Evolutionary conservation across 2,329 filamentous ascomycete species (phyloP).

Genomic region (Verticillium albo-atrum): DNA sequence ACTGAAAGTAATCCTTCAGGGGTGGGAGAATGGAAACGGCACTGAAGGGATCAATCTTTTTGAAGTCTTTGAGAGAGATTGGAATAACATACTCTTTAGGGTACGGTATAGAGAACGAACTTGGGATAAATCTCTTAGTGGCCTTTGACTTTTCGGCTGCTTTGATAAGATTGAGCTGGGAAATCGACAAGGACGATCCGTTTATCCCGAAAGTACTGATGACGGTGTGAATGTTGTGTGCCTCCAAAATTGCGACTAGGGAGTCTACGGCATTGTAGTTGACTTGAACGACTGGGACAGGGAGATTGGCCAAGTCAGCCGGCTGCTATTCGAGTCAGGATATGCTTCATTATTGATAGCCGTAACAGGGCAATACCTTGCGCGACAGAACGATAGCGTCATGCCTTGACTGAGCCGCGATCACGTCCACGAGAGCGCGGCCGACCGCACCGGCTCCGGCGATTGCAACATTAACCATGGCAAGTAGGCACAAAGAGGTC

Average conservation of each 20-base stretch:
- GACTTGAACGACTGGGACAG: too few relatives aligned
- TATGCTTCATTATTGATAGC: too few relatives aligned
- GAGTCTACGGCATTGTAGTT: too few relatives aligned
- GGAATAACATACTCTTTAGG: neutral
- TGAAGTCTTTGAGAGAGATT: neutral
- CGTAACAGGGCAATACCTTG: too few relatives aligned
- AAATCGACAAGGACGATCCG: conserved; percentile 18
- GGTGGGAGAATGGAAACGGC: neutral
- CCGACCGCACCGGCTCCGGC: conserved; percentile 40
- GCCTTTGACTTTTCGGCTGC: conserved; percentile 33
- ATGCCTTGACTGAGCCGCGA: conserved; percentile 26
- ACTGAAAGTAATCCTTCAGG: neutral
- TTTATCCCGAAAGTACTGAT: conserved; percentile 31
- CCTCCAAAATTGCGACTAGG: neutral
- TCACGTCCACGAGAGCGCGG: conserved; percentile 40
- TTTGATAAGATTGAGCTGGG: conserved; percentile 34
- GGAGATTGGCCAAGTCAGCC: too few relatives aligned
- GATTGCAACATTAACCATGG: conserved; percentile 27
- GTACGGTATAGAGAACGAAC: conserved; percentile 30
- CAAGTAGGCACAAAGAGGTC: too few relatives aligned
- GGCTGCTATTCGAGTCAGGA: too few relatives aligned
- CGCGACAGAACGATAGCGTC: conserved; percentile 34
- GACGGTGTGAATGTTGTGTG: conserved; percentile 32
- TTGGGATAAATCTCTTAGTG: conserved; percentile 37
- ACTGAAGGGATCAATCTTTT: too few relatives aligned